Percentiles rank a stretch among this genome's conserved stretches.
Evolutionary conservation across 228 moss, liverwort and hornwort species (phyloP).

Genomic region (Sphagnum magellanicum): DNA sequence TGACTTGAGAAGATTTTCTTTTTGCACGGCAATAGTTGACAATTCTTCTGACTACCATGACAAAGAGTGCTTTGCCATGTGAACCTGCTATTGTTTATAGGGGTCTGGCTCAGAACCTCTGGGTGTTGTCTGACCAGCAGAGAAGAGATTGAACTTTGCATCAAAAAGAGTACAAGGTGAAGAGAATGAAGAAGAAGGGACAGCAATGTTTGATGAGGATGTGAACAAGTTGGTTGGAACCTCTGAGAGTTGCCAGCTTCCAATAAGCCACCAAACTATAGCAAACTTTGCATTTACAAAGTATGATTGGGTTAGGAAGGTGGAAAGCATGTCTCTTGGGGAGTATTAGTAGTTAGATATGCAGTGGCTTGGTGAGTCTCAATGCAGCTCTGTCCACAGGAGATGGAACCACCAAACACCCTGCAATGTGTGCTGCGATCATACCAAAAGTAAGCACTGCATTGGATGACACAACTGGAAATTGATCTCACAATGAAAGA

Average conservation of each 20-base stretch:
- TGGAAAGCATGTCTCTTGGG: background rate
- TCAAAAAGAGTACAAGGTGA: slow-evolving; percentile 37
- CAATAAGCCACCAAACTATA: slow-evolving; percentile 12
- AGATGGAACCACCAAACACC: slow-evolving; percentile 62
- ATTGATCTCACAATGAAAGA: slow-evolving; percentile 54
- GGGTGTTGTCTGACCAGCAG: slow-evolving; percentile 25
- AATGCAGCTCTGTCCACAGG: slow-evolving; percentile 23
- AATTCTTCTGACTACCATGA: no score
- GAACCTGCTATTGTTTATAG: no score
- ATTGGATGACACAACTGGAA: slow-evolving; percentile 84
- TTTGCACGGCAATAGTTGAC: no score
- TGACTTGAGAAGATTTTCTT: no score
- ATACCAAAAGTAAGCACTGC: slow-evolving; percentile 86
- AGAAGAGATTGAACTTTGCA: slow-evolving; percentile 58
- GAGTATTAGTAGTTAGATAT: background rate
- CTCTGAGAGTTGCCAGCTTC: slow-evolving; percentile 69
- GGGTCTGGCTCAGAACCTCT: background rate
- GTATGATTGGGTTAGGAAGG: background rate
- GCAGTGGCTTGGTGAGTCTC: no score
- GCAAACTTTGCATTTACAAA: background rate
- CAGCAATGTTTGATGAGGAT: slow-evolving; percentile 67
- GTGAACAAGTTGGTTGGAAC: slow-evolving; percentile 78
- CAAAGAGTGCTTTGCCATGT: no score
- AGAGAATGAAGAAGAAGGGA: slow-evolving; percentile 50
- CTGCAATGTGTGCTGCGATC: slow-evolving; percentile 69